phyloP scores from a whole-genome alignment of 2,329 filamentous ascomycete genomes.

The Colletotrichum navitas region DNA sequence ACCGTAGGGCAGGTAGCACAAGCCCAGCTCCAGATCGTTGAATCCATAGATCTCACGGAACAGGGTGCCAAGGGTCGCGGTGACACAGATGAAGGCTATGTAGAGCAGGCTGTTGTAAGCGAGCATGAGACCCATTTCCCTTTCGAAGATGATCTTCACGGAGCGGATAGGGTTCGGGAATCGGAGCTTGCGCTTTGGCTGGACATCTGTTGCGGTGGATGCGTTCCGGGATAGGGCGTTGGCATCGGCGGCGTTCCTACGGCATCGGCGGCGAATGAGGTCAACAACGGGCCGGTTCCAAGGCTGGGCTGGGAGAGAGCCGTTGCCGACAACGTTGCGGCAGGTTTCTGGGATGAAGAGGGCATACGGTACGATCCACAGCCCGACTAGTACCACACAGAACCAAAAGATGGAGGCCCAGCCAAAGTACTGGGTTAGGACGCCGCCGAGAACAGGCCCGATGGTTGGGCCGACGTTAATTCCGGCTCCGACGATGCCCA shows the following conservation, averaged over 20 bases:
- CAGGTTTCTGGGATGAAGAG: slow-evolving; percentile 71
- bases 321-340: slow-evolving; percentile 71
- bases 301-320: slow-evolving; percentile 68
- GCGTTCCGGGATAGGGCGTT: slow-evolving; percentile 43
- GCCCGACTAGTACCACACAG: slow-evolving; percentile 65
- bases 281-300: slow-evolving; percentile 71
- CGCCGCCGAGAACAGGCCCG: slow-evolving; percentile 73
- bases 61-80: slow-evolving; percentile 65
- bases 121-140: slow-evolving; percentile 67
- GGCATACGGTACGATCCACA: slow-evolving; percentile 66
- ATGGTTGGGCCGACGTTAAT: slow-evolving; percentile 68
- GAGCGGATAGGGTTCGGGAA: slow-evolving; percentile 71
- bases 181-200: slow-evolving; percentile 57
- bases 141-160: slow-evolving; percentile 66
- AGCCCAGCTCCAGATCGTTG: slow-evolving; percentile 63
- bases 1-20: slow-evolving; percentile 68
- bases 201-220: slow-evolving; percentile 48
- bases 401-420: slow-evolving; percentile 82
- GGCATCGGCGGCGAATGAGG: slow-evolving; percentile 55
- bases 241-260: slow-evolving; percentile 39
- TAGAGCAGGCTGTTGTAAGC: slow-evolving; percentile 67
- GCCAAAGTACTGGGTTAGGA: slow-evolving; percentile 72
- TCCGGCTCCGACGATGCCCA: slow-evolving; percentile 74
- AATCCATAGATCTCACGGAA: slow-evolving; percentile 65
- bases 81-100: slow-evolving; percentile 66